phyloP scores from a whole-genome alignment of 257 asterid species.

The Verbena officinalis region DNA sequence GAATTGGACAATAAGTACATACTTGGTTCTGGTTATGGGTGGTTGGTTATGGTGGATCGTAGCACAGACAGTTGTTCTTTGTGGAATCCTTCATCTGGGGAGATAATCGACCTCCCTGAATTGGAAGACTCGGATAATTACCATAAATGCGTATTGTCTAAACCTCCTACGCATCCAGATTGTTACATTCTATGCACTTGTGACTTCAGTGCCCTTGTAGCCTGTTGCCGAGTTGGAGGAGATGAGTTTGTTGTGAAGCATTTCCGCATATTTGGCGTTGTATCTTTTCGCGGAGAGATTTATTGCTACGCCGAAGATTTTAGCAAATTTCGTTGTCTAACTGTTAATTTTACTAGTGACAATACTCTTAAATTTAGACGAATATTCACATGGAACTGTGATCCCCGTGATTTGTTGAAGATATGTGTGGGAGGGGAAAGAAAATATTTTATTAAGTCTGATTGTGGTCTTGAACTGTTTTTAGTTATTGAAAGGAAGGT shows the following conservation, averaged over 20 bases:
- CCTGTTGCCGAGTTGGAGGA: background rate
- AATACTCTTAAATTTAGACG: background rate
- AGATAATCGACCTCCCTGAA: background rate
- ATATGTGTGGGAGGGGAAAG: no score
- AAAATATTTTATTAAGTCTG: no score
- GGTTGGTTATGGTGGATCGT: background rate
- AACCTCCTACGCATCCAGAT: conserved; percentile 1
- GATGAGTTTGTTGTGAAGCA: background rate
- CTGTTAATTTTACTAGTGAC: background rate
- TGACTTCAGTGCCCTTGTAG: no score
- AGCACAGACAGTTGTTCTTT: background rate
- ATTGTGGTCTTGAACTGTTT: no score
- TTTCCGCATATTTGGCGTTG: background rate
- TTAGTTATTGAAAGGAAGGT: no score
- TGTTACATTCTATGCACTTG: background rate
- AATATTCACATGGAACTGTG: background rate
- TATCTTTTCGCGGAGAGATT: background rate
- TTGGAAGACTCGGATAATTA: background rate
- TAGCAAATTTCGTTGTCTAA: background rate
- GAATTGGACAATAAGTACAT: background rate
- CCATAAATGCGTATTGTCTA: background rate
- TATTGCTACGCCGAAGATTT: no score
- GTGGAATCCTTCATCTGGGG: background rate
- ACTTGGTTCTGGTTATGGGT: conserved; percentile 1
- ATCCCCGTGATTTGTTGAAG: background rate